Evolutionary conservation across 1,284 basidiomycete genomes (phyloP), one percentile per base, ranked within the genome.

Genomic region (Boletus smithii): DNA sequence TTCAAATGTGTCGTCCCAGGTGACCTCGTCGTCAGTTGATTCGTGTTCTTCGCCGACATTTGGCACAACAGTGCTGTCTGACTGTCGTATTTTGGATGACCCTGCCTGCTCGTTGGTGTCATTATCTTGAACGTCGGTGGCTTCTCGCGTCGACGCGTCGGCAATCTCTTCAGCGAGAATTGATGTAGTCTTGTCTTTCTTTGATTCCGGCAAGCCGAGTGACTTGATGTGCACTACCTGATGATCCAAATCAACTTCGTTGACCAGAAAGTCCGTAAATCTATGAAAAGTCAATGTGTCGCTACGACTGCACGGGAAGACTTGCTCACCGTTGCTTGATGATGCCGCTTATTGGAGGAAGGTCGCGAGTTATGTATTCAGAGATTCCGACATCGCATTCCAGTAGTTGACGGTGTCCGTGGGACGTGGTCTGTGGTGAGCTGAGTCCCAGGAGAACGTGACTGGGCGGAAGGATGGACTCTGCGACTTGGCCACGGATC

Each of bases 251-350:
- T 90, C 83, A 35, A 97, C 85, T 69, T 97, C 94, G 61, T 80
- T 88, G 22, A 97, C 94, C 54, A 97, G 62, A 64, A 97, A 97
- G 69, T 97, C 94, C 31, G 93, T 94, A 66, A 97, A 97, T 59
- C 94, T 95, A 54, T 23, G 53, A 13, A 20, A 38, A 30, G 45
- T 45, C 49, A 45, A 41, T 39, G 33, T 36, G n/a, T 54, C 33
- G 50, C 44, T 37, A 32, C 43, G 16, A 37, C 42, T 36, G 32
- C 17, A 34, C 32, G 23, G 32, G 46, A 23, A 41, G 33, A 46
- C 41, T 34, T 10, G 45, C 75, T 51, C 52, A 92, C 93, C 93
- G 77, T 70, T 97, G 93, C 69, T 97, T 97, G 67, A 97, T 95
- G 60, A 97, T 94, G 8, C 91, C 94, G 41, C 85, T 76, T 53